Evolutionary conservation across 306 rosid genomes (phyloP).

Genomic region (Cucurbita pepo): DNA sequence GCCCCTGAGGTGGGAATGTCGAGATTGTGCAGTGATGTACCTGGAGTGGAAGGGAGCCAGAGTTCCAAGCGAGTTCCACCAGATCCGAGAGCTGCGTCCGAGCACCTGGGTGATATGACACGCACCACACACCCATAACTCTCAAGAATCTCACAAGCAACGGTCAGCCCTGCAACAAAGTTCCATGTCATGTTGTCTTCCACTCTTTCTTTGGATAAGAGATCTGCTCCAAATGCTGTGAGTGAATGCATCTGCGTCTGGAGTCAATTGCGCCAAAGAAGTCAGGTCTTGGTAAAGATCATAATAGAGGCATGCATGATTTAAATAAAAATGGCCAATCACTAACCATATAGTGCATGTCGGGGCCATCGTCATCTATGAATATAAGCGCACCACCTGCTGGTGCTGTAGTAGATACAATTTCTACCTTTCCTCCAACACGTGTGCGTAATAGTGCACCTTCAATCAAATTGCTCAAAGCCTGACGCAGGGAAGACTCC

Average conservation of each 20-base stretch:
- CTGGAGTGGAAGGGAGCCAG: constrained; percentile 60
- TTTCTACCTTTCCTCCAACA: constrained; percentile 78
- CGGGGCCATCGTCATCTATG: constrained; percentile 93
- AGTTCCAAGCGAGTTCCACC: constrained; percentile 92
- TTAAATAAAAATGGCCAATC: not conserved
- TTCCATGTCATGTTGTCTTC: constrained; percentile 98
- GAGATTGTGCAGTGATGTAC: constrained; percentile 18
- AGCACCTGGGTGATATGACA: constrained; percentile 60
- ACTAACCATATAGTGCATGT: constrained; percentile 83
- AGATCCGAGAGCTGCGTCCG: constrained; percentile 72
- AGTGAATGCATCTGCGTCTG: constrained; percentile 92
- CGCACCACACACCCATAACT: constrained; percentile 86
- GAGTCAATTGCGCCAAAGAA: constrained; percentile 15
- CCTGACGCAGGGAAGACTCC: constrained; percentile 89
- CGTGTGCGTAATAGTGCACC: constrained; percentile 77
- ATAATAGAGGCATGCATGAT: not conserved
- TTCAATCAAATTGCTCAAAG: constrained; percentile 81
- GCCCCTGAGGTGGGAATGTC: constrained; percentile 23
- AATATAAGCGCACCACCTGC: constrained; percentile 82
- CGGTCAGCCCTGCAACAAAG: constrained; percentile 78
- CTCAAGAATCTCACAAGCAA: constrained; percentile 93
- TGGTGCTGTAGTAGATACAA: constrained; percentile 64
- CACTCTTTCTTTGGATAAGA: constrained; percentile 45
- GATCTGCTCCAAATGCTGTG: constrained; percentile 69
- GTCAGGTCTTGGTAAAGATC: not conserved